Evolutionary conservation across 2,329 filamentous ascomycete genomes (phyloP), one percentile per base, ranked within the genome.

Genomic region (Talaromyces sp.): DNA sequence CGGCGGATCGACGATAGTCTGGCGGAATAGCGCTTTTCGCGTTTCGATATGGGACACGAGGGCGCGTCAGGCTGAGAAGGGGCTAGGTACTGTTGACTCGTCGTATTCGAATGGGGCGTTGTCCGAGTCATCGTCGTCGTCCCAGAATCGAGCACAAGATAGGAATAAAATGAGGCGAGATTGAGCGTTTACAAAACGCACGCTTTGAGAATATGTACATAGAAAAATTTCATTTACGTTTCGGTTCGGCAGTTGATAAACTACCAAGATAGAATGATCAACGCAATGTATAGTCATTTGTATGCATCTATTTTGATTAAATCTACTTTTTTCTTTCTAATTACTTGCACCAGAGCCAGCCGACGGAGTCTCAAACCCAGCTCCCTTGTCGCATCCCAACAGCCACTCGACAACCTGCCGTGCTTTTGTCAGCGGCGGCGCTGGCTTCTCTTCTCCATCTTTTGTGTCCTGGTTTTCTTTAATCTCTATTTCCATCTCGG

Each of bases 1-100:
- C 66, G 88, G 93, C n/a, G 94, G 94, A 0, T 86, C 89, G 1
- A 93, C 87, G 0, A 91, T 99, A 0, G 85, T 85, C 57, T 99
- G 94, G 95, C 81, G 94, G 59, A 93, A 92, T 0, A 88, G 87
- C 68, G 83, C 80, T 29, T 97, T 97, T 72, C 85, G 84, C 67
- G 92, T 97, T 1, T 85, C 88, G 1, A 82, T 91, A 66, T 62
- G 57, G 60, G 90, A 97, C 72, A 93, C 93, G 81, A 90, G 87
- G 56, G 93, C 96, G 27, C 81, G 85, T 65, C 85, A 86, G 67
- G 79, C 84, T 54, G 32, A 11, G 31, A 17, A 31, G 21, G 9
- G 50, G 12, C 19, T 59, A 27, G 53, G 59, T 1, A 41, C 46
- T 26, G 55, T 62, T n/a, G 68, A 66, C 53, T 66, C 64, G 4